Conservation (phyloP, 2,329 filamentous ascomycete genomes). For the Ophiocordyceps camponoti-rufipedis region DNA sequence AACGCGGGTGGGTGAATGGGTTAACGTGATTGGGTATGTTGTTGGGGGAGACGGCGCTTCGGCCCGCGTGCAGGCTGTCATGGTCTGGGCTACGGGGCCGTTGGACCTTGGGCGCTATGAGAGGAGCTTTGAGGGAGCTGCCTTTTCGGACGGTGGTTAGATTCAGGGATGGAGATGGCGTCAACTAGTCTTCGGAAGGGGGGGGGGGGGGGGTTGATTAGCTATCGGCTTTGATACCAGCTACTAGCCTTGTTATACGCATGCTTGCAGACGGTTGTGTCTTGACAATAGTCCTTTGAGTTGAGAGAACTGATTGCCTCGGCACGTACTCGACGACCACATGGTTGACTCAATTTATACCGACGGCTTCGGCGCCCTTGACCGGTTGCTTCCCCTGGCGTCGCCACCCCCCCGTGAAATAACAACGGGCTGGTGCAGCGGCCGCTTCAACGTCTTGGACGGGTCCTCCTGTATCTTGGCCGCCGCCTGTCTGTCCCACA, state of each 20-base stretch:
- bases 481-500: constrained; percentile 36
- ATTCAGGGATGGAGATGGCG: too few relatives aligned
- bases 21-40: constrained; percentile 77
- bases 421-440: constrained; percentile 35
- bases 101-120: constrained; percentile 59
- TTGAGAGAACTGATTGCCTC: too few relatives aligned
- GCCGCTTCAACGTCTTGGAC: constrained; percentile 33
- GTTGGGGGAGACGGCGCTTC: constrained; percentile 1
- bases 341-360: neutral
- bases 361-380: neutral
- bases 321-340: neutral
- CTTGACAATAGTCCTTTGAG: neutral
- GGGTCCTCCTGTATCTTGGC: constrained; percentile 26
- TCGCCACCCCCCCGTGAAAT: constrained; percentile 15
- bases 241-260: too few relatives aligned
- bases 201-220: too few relatives aligned
- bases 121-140: constrained; percentile 23
- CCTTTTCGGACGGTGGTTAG: too few relatives aligned
- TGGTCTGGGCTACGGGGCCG: constrained; percentile 61
- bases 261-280: too few relatives aligned
- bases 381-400: constrained; percentile 8
- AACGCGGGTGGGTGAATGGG: constrained; percentile 60
- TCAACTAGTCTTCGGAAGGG: too few relatives aligned
- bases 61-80: constrained; percentile 49
- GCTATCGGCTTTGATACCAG: too few relatives aligned